These are phyloP conservation scores for Russula foetens DNA, from an alignment of 768 basidiomycete genomes.

Conservation along the genomic window DNA sequence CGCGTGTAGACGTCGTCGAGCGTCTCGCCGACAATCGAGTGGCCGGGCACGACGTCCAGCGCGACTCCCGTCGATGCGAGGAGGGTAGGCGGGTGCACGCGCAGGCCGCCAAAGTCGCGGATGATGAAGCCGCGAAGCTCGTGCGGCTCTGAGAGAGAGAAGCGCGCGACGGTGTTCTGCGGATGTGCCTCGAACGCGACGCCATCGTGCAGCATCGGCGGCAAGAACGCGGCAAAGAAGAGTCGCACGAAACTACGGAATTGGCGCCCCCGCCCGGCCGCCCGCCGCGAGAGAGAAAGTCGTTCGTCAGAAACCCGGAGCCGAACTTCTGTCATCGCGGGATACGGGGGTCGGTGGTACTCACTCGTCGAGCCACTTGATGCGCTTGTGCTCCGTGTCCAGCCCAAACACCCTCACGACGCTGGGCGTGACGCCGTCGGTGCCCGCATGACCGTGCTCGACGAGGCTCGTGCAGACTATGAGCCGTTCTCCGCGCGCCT, in stretches of 20 bases:
- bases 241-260: conserved; percentile 37
- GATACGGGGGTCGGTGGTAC: too few relatives aligned
- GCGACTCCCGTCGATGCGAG: conserved; percentile 42
- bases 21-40: conserved; percentile 37
- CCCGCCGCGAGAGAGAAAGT: too few relatives aligned
- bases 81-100: conserved; percentile 44
- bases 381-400: conserved; percentile 41
- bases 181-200: conserved; percentile 55
- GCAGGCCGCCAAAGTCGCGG: conserved; percentile 50
- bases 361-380: conserved; percentile 44
- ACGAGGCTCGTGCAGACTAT: conserved; percentile 53
- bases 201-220: conserved; percentile 44
- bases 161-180: conserved; percentile 51
- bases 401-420: conserved; percentile 46
- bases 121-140: conserved; percentile 47
- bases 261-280: background rate
- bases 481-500: conserved; percentile 40
- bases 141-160: conserved; percentile 37
- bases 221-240: conserved; percentile 48
- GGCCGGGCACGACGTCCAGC: conserved; percentile 35
- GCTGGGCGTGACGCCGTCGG: conserved; percentile 37
- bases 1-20: conserved; percentile 49
- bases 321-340: too few relatives aligned
- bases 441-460: conserved; percentile 43
- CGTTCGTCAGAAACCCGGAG: too few relatives aligned